These are phyloP conservation scores for Vitis hybrid DNA, from an alignment of 177 flowering plant genomes.

Conservation along the genomic window DNA sequence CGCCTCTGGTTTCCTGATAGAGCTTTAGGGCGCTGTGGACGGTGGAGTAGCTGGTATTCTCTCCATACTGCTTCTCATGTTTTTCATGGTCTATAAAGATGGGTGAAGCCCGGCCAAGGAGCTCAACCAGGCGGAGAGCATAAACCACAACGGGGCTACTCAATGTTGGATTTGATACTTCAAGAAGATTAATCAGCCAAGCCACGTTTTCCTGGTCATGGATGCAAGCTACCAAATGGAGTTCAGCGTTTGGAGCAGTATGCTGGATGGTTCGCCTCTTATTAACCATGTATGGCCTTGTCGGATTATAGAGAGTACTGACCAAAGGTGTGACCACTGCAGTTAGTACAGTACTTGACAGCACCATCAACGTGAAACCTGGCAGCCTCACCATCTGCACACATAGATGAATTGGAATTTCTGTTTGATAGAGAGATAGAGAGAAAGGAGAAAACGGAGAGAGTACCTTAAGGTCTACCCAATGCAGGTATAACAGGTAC, in stretches of 20 bases:
- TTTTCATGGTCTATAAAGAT: constrained; percentile 49
- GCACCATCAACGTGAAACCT: constrained; percentile 42
- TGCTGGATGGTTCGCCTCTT: constrained; percentile 60
- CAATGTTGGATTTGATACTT: constrained; percentile 43
- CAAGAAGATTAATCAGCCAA: constrained; percentile 44
- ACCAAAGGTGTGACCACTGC: constrained; percentile 41
- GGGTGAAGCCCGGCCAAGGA: constrained; percentile 56
- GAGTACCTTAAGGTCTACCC: constrained; percentile 51
- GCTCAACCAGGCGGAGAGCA: constrained; percentile 57
- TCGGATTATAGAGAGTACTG: constrained; percentile 49
- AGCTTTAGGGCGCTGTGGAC: constrained; percentile 40
- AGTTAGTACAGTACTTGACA: constrained; percentile 24
- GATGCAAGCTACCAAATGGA: constrained; percentile 42
- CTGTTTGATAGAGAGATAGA: neutral
- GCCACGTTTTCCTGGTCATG: constrained; percentile 41
- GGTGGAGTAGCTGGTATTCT: constrained; percentile 6
- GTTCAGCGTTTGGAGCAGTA: constrained; percentile 30
- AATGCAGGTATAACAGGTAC: constrained; percentile 42
- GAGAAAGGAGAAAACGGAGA: neutral
- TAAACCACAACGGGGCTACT: constrained; percentile 38
- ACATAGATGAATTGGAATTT: no score
- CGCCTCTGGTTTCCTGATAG: constrained; percentile 26
- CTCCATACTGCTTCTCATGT: neutral
- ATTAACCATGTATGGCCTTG: constrained; percentile 41
- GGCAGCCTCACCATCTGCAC: constrained; percentile 38